Evolutionary conservation across 352 stramenopile genomes (phyloP), one percentile per base, ranked within the genome.

Genomic region (Phytophthora uliginosa): DNA sequence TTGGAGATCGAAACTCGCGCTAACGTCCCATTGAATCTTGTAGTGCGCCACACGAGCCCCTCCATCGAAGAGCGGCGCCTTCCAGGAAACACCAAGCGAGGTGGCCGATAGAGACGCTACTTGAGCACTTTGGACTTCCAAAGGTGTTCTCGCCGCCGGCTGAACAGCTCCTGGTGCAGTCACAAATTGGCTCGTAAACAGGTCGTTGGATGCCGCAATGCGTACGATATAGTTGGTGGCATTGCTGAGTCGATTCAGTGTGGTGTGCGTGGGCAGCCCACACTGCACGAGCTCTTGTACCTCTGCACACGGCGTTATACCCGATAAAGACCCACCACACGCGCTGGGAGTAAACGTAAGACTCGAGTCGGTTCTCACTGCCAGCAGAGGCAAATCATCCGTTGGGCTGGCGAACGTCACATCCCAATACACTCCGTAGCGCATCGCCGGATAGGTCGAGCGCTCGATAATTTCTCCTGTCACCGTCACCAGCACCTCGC

Each of bases 21-120:
- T 94, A 20, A 88, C 82, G 59, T 98, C 96, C 95, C 96, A 99
- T 76, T 99, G 91, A 8, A 99, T 73, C 28, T 90, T 93, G 81
- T 98, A 99, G 58, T 97, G 85, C n/a, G 86, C 83, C 17, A 99
- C 74, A 7, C 45, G 52, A n/a, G 87, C 68, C 0, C 95, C 96
- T 13, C 95, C 93, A 59, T 86, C 65, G 55, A 84, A 81, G 7
- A 74, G 36, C 17, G 96, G 94, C 2, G 81, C 56, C 17, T 63
- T 78, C 96, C 96, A 99, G 26, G 83, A 76, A 17, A 98, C 85
- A 7, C 74, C 74, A 20, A 96, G 66, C 7, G 54, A 68, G 4
- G 77, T 66, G 0, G 64, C 55, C 5, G 76, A 76, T 8, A 93
- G 65, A 2, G 85, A 83, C 20, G 82, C 75, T 8, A 78, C 82